A percentile compares a stretch with the other conserved stretches of the same genome.
phyloP scores from a whole-genome alignment of 495 filamentous ascomycete species.

The Aspergillus saccharolyticus region DNA sequence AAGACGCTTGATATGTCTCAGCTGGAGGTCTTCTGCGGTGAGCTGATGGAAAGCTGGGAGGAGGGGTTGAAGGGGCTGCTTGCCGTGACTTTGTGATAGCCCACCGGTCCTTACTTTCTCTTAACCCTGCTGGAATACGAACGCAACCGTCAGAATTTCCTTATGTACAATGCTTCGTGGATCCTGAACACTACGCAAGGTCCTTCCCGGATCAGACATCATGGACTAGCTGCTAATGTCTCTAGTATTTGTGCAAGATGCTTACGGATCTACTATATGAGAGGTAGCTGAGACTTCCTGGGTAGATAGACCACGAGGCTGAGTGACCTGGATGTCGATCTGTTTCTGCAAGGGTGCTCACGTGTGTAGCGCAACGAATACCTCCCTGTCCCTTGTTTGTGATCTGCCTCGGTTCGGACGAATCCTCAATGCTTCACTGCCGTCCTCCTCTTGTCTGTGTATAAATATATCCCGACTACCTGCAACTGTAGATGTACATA shows the following conservation, averaged over 20 bases:
- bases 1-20: conserved; percentile 31
- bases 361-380: background rate
- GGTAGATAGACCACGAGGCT: conserved; percentile 4
- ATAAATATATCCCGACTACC: no score
- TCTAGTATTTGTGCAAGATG: background rate
- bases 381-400: conserved; percentile 4
- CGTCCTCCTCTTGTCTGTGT: background rate
- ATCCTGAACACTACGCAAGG: background rate
- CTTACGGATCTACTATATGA: background rate
- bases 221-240: background rate
- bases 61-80: conserved; percentile 38
- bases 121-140: background rate
- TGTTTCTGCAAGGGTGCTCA: conserved; percentile 11
- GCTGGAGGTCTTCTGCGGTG: conserved; percentile 40
- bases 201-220: background rate
- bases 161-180: background rate
- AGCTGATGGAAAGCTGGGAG: conserved; percentile 47
- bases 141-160: background rate
- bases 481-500: background rate
- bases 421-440: background rate
- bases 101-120: no score
- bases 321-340: conserved; percentile 10
- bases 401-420: background rate
- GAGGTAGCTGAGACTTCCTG: background rate
- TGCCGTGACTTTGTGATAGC: conserved; percentile 27